A percentile compares a stretch with the other conserved stretches of the same genome.
Evolutionary conservation across 2,329 filamentous ascomycete genomes (phyloP).

Genomic region (Gyromitra esculenta): DNA sequence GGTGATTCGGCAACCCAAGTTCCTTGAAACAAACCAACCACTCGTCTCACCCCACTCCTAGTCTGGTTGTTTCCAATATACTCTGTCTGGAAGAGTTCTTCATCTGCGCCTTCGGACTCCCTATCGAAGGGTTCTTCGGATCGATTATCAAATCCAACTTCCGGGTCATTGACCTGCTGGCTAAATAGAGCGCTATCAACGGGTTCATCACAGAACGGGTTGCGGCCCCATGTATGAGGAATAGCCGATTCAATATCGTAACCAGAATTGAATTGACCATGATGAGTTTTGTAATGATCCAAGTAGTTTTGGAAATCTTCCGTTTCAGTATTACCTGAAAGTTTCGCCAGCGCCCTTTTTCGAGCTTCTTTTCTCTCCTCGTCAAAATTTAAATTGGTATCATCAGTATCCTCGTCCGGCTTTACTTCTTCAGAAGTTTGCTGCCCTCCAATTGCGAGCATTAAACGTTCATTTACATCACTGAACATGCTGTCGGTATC

Average conservation of each 20-base stretch:
- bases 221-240: background rate
- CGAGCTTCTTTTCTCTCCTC: slow-evolving; percentile 4
- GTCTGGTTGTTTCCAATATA: background rate
- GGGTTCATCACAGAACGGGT: background rate
- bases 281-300: background rate
- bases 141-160: background rate
- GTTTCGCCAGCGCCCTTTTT: slow-evolving; percentile 19
- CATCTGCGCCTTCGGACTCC: background rate
- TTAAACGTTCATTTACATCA: slow-evolving; percentile 1
- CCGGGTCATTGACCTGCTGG: background rate
- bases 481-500: slow-evolving; percentile 26
- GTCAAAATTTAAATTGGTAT: background rate
- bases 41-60: slow-evolving; percentile 6
- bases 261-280: slow-evolving; percentile 1
- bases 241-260: background rate
- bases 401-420: background rate
- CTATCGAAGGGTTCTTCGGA: background rate
- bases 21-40: background rate
- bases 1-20: background rate
- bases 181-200: background rate
- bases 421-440: background rate
- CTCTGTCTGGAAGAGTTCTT: background rate
- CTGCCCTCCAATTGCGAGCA: background rate
- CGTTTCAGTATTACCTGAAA: slow-evolving; percentile 12
- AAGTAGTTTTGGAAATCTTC: slow-evolving; percentile 10